phyloP scores from a whole-genome alignment of 2,329 filamentous ascomycete species.

The Moelleriella libera region DNA sequence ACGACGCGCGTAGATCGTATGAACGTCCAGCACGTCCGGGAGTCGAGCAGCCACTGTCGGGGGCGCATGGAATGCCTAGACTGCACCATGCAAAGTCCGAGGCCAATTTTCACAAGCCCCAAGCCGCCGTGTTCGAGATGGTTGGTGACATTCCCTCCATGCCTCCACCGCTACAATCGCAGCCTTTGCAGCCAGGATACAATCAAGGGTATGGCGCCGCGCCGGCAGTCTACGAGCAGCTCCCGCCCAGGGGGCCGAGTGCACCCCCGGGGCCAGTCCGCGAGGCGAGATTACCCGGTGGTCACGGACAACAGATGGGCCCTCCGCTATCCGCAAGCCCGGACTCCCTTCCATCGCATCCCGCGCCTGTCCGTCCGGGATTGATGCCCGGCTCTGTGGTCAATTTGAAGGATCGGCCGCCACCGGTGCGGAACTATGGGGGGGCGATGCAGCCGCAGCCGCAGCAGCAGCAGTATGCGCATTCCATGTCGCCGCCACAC shows the following conservation, averaged over 20 bases:
- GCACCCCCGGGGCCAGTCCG: constrained; percentile 13
- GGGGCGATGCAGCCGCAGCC: constrained; percentile 24
- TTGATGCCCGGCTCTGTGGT: constrained; percentile 44
- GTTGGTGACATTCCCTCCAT: constrained; percentile 45
- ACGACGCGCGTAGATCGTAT: constrained; percentile 25
- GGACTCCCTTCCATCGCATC: constrained; percentile 43
- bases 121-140: constrained; percentile 63
- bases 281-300: not conserved
- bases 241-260: constrained; percentile 16
- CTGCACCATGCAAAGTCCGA: constrained; percentile 51
- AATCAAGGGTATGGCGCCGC: constrained; percentile 10
- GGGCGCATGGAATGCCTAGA: constrained; percentile 35
- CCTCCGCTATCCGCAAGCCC: constrained; percentile 19
- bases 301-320: constrained; percentile 9
- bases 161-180: constrained; percentile 29
- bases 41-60: constrained; percentile 29
- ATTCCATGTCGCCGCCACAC: constrained; percentile 11
- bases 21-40: constrained; percentile 31
- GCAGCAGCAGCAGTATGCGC: constrained; percentile 9
- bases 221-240: constrained; percentile 12
- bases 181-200: constrained; percentile 13
- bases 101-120: constrained; percentile 47
- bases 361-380: constrained; percentile 48
- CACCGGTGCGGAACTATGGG: constrained; percentile 42
- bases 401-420: constrained; percentile 40